phyloP scores from a whole-genome alignment of 1,139 yeast genomes.

The Entelexis sorbosivorans region DNA sequence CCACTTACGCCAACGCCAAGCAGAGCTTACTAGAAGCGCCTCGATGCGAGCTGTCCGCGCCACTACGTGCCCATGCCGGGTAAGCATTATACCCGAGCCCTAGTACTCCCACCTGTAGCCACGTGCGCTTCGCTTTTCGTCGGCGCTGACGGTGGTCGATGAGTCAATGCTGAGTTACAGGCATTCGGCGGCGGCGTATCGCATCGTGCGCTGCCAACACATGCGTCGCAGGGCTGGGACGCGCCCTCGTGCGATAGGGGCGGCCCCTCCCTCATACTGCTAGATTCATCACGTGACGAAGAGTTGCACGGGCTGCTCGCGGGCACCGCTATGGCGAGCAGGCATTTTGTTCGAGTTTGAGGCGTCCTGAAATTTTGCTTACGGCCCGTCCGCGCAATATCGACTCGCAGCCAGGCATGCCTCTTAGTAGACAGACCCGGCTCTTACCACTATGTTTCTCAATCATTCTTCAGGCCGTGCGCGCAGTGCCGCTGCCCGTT shows the following conservation, averaged over 20 bases:
- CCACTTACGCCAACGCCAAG: not conserved
- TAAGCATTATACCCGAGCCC: no score
- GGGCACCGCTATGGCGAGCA: no score
- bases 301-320: not conserved
- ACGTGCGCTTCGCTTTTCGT: no score
- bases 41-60: not conserved
- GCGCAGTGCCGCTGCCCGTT: conserved; percentile 2
- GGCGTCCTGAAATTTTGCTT: not conserved
- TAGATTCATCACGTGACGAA: not conserved
- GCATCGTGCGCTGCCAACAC: not conserved
- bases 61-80: no score
- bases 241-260: not conserved
- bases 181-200: not conserved
- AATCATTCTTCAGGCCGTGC: not conserved
- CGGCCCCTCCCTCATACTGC: not conserved
- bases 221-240: not conserved
- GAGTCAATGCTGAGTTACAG: not conserved
- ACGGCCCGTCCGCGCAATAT: no score
- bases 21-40: conserved; percentile 6
- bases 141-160: not conserved
- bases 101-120: no score
- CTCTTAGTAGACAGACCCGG: not conserved
- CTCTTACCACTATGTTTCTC: not conserved
- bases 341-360: no score
- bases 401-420: not conserved